Conservation (phyloP, 768 basidiomycete genomes). For the Pleurotus eryngii region DNA sequence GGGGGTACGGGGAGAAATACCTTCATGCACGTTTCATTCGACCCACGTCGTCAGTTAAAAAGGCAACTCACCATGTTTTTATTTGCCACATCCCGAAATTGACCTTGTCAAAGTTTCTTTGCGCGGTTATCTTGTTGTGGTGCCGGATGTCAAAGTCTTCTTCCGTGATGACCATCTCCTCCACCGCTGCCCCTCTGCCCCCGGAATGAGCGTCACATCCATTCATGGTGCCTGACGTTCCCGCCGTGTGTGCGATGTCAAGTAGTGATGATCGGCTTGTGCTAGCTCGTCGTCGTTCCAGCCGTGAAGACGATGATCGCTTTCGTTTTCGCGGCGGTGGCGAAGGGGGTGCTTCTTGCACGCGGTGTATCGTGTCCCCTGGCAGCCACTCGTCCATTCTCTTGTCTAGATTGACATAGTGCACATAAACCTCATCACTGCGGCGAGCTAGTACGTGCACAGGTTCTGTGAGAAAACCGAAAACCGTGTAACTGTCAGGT, state of each 20-base stretch:
- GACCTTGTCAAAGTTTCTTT: conserved; percentile 85
- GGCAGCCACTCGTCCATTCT: conserved; percentile 74
- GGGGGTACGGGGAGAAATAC: conserved; percentile 94
- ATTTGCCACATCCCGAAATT: conserved; percentile 85
- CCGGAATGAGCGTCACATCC: background rate
- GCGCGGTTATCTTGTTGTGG: conserved; percentile 62
- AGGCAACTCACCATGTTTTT: conserved; percentile 71
- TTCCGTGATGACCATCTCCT: conserved; percentile 49
- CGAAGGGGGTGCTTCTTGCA: conserved; percentile 14
- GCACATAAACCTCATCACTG: conserved; percentile 59
- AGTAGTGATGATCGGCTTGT: background rate
- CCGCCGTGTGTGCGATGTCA: background rate
- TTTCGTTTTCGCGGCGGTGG: conserved; percentile 29
- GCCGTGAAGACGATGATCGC: background rate
- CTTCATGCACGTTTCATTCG: conserved; percentile 32
- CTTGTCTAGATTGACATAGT: conserved; percentile 68
- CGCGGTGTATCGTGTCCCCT: conserved; percentile 20
- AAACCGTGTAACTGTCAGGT: background rate
- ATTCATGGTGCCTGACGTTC: background rate
- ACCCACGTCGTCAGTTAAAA: background rate
- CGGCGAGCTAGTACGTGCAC: conserved; percentile 55
- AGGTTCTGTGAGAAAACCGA: conserved; percentile 27
- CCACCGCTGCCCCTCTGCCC: background rate
- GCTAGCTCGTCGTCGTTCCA: background rate
- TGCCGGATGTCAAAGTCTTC: conserved; percentile 69